Base-by-base conservation (phyloP, 805 yeast genomes). In the Yamadazyma laniorum region DNA sequence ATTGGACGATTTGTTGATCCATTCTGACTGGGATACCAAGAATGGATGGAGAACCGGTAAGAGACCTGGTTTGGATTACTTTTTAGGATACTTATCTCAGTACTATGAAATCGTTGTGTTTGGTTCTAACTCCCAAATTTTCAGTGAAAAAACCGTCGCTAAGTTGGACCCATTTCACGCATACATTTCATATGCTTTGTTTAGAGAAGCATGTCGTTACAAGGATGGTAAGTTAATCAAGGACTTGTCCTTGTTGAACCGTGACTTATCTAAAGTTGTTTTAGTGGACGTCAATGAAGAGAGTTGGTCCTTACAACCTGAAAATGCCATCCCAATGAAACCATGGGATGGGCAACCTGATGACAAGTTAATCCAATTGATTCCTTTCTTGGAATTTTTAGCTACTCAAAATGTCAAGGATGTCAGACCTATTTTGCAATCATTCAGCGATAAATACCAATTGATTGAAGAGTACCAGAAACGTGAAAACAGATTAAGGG, bases 11-110 rank as follows among this genome's bases (percentile, higher is more conserved):
- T 68, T 93, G 43, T 74, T 93, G 56, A 79, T 91, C 40, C 96
- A 93, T 61, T 81, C 95, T 27, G 86, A 84, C 46, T 93, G 99
- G 99, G 77, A 86, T 40, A 79, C 87, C 50, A 80, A 86, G 62
- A 74, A 79, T 58, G 99, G 99, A 38, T 93, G 99, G 99, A 82
- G 93, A 68, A 91, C 97, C 12, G 98, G 96, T 21, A 93, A 93
- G 73, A 87, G 99, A 70, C 98, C 99, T 23, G 99, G 99, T 46
- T 81, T 88, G 44, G 99, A 95, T 63, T 93, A 93, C 71, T 93
- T 93, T 67, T 70, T 93, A 58, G 96, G 95, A 19, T 93, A 93
- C 65, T 71, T 93, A 52, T 85, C 96, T 6, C 95, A 87, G 67
- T 91, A 89, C 71, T 93, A 91, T 65, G 99, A 93, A 69, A 82